phyloP scores from a whole-genome alignment of 371 early-diverging fungal genomes.

The Mucor mucedo region DNA sequence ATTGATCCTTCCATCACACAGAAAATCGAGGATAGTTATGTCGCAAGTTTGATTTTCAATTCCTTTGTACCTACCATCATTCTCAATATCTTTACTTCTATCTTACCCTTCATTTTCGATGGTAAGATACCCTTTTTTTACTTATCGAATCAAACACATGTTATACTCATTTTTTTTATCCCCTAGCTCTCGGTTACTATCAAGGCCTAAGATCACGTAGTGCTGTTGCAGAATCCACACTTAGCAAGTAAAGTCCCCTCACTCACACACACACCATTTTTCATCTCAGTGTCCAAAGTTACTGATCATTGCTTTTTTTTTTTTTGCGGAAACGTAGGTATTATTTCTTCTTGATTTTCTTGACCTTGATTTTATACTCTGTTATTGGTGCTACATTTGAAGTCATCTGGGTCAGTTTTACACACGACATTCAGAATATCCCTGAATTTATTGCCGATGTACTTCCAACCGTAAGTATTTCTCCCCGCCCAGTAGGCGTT shows the following conservation, averaged over 20 bases:
- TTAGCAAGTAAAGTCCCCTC: constrained; percentile 42
- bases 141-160: background rate
- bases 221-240: constrained; percentile 48
- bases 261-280: too few species aligned
- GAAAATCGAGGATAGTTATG: constrained; percentile 21
- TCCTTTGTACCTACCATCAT: constrained; percentile 61
- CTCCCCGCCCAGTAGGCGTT: background rate
- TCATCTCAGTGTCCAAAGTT: too few species aligned
- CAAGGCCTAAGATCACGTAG: constrained; percentile 53
- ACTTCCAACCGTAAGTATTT: constrained; percentile 52
- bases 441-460: constrained; percentile 64
- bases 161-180: background rate
- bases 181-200: constrained; percentile 41
- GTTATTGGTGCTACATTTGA: constrained; percentile 73
- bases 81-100: constrained; percentile 55
- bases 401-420: constrained; percentile 60
- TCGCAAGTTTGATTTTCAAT: constrained; percentile 47
- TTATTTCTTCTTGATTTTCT: constrained; percentile 89
- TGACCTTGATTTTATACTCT: constrained; percentile 86
- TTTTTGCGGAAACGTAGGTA: constrained; percentile 56
- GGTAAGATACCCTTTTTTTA: constrained; percentile 22
- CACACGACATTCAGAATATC: constrained; percentile 59
- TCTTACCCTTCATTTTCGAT: constrained; percentile 68
- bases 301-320: too few species aligned
- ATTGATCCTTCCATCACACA: constrained; percentile 28